Evolutionary conservation across 306 rosid genomes (phyloP).

Genomic region (Mimosa pudica): DNA sequence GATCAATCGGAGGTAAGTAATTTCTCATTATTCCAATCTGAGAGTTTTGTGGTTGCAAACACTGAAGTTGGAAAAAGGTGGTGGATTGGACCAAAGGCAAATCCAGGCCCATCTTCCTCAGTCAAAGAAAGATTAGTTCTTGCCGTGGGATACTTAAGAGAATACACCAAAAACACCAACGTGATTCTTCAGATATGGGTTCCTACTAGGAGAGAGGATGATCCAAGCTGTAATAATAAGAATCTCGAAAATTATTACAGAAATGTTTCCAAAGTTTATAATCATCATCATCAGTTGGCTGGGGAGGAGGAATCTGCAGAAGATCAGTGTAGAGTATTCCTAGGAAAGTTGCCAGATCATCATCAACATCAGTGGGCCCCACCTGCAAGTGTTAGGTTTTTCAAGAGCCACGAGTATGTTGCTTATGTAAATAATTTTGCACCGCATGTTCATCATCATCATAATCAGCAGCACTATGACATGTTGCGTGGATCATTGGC

Average conservation of each 20-base stretch:
- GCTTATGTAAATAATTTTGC: conserved; percentile 21
- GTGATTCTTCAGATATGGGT: conserved; percentile 62
- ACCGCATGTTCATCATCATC: neutral
- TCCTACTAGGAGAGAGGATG: conserved; percentile 29
- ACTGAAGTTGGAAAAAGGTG: conserved; percentile 37
- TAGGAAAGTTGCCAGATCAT: conserved; percentile 1
- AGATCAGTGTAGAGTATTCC: neutral
- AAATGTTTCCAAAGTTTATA: neutral
- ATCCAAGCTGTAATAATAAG: neutral
- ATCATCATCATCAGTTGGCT: neutral
- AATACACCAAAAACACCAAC: conserved; percentile 23
- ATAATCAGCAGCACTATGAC: neutral
- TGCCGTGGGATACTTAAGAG: conserved; percentile 50
- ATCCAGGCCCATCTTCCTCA: conserved; percentile 37
- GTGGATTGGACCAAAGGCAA: conserved; percentile 53
- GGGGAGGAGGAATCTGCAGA: neutral
- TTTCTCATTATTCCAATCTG: neutral
- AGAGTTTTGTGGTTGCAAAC: conserved; percentile 25
- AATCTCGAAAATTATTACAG: neutral
- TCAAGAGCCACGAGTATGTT: conserved; percentile 44
- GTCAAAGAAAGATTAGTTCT: conserved; percentile 55
- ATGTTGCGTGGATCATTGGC: conserved; percentile 37
- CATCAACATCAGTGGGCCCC: neutral
- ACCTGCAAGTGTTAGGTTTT: conserved; percentile 19
- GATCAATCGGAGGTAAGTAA: neutral